Base-by-base conservation (phyloP, 305 asterid genomes). In the Fraxinus dipetala region DNA sequence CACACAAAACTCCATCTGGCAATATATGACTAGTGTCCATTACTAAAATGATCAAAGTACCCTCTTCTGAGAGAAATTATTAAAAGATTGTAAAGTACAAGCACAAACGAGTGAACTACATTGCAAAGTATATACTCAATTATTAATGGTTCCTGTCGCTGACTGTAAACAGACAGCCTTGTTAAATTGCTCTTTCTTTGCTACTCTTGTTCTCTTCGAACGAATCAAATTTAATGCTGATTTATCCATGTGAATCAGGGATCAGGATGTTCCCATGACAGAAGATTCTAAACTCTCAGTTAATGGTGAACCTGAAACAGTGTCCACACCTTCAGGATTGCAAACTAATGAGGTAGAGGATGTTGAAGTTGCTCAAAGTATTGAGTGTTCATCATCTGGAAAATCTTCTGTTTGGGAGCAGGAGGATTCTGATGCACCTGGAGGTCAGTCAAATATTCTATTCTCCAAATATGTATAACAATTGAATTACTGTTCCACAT, bases 341-440 rank as follows among this genome's bases (percentile, higher is more conserved):
- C 93, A 89, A 84, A 86, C 74, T 84, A 84, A 24, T 84, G 86
- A 85, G 75, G 92, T 87, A 76, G 89, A 80, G 40, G 88, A 85
- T 81, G 86, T 75, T 38, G 92, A 79, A 83, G 80, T 87, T 86
- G 85, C 79, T 85, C 91, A 84, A 84, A 80, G 69, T 78, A 79
- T 83, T n/a, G 91, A 85, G 72, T 83, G 88, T 86, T 88, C 97
- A 84, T 73, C 93, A 45, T 80, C 91, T 34, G 86, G 78, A 76
- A 89, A 85, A 22, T 86, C 90, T 84, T 85, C 89, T 73, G 80
- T 56, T 38, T 88, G 94, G 93, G 89, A 85, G 90, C 87, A 85
- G 30, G 93, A 86, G 85, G 87, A 91, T 77, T 83, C 82, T 84
- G 96, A 91, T 87, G 97, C 96, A 82, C 98, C 99, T 77, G 89